Percentiles rank a stretch among this genome's conserved stretches.
Evolutionary conservation across 1,284 basidiomycete species (phyloP).

Genomic region (Sparassis latifolia): DNA sequence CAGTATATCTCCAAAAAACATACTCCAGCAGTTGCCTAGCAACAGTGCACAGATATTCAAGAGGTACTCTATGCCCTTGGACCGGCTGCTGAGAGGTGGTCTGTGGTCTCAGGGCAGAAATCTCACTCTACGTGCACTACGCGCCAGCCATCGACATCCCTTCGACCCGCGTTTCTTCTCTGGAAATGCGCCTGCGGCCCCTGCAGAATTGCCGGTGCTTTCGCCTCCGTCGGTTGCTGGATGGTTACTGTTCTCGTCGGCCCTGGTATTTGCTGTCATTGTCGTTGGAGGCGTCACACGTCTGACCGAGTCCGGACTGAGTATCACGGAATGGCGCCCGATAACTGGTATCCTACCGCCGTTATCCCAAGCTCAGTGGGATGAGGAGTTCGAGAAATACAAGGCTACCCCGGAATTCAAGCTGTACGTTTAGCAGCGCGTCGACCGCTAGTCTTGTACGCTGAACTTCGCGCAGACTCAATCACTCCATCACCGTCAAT

Average conservation of each 20-base stretch:
- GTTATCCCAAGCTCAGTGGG: conserved; percentile 74
- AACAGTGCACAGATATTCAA: background rate
- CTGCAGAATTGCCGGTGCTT: conserved; percentile 45
- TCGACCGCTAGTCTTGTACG: background rate
- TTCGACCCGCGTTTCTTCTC: conserved; percentile 38
- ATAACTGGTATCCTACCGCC: conserved; percentile 90
- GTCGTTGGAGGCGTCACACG: conserved; percentile 96
- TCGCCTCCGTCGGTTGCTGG: conserved; percentile 71
- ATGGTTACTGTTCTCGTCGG: conserved; percentile 82
- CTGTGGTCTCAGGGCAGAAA: conserved; percentile 9
- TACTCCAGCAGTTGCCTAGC: conserved; percentile 1
- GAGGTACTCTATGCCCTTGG: background rate
- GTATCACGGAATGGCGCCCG: conserved; percentile 97
- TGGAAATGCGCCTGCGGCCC: conserved; percentile 26
- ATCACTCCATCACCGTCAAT: conserved; percentile 78
- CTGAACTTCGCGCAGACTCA: conserved; percentile 52
- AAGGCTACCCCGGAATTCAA: conserved; percentile 93
- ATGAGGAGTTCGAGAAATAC: conserved; percentile 92
- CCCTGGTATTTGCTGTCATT: conserved; percentile 86
- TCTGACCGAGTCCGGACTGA: conserved; percentile 94
- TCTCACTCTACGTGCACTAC: conserved; percentile 9
- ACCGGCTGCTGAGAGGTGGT: background rate
- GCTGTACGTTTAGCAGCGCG: conserved; percentile 54
- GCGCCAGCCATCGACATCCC: conserved; percentile 6
- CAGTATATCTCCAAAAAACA: conserved; percentile 1